Percentiles rank a stretch among this genome's conserved stretches.
These are phyloP conservation scores for Cutaneotrichosporon cavernicola DNA, from an alignment of 1,284 basidiomycete species.

Conservation along the genomic window DNA sequence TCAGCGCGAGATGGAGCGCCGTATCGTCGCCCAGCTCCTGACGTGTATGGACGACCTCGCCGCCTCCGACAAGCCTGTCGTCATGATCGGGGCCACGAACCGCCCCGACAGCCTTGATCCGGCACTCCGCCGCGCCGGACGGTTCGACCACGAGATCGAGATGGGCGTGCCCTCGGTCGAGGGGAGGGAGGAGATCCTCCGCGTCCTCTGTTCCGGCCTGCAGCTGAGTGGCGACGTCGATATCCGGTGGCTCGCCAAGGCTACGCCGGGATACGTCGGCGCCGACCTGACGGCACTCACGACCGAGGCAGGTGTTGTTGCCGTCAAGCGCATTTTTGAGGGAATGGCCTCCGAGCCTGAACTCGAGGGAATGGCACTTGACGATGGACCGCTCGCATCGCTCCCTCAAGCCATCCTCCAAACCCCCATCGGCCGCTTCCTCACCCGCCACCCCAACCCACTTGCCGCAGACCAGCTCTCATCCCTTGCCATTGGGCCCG, in stretches of 20 bases:
- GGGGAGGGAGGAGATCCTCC: constrained; percentile 81
- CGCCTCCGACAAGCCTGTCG: constrained; percentile 64
- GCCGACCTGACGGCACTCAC: constrained; percentile 89
- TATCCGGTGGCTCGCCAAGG: constrained; percentile 67
- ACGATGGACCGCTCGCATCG: constrained; percentile 40
- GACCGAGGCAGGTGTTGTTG: constrained; percentile 89
- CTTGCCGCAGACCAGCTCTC: constrained; percentile 73
- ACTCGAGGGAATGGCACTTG: constrained; percentile 34
- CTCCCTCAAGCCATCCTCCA: constrained; percentile 54
- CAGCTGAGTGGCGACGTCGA: constrained; percentile 44
- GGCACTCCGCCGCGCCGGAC: constrained; percentile 83
- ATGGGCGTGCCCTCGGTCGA: constrained; percentile 95
- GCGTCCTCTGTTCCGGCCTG: constrained; percentile 57
- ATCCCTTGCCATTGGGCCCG: constrained; percentile 72
- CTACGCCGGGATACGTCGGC: constrained; percentile 95
- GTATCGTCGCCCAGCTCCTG: constrained; percentile 94
- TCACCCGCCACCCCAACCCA: constrained; percentile 75
- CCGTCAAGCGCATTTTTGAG: constrained; percentile 94
- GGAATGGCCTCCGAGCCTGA: constrained; percentile 62
- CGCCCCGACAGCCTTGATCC: constrained; percentile 92
- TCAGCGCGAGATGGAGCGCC: constrained; percentile 93
- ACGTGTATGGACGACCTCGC: constrained; percentile 73
- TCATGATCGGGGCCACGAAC: constrained; percentile 96
- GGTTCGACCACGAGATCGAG: constrained; percentile 96
- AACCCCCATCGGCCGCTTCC: constrained; percentile 82